Conservation (phyloP, 306 rosid species). For the Senna siamea region DNA sequence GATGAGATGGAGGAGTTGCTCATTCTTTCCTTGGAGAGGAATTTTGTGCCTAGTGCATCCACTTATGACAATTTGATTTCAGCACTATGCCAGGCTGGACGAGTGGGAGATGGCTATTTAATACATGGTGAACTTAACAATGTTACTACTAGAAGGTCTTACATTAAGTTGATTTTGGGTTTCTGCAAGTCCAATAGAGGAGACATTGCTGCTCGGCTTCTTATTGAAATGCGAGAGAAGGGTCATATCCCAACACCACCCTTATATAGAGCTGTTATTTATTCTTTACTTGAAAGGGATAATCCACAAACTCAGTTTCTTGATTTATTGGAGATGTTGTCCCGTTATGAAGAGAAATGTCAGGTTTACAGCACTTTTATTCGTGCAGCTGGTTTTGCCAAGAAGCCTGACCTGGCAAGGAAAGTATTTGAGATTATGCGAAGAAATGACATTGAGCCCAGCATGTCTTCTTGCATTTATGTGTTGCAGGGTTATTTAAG, state of each 20-base stretch:
- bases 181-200: slow-evolving; percentile 54
- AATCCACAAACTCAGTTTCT: slow-evolving; percentile 52
- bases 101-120: slow-evolving; percentile 65
- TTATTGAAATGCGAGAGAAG: slow-evolving; percentile 74
- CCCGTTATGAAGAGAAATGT: slow-evolving; percentile 16
- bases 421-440: slow-evolving; percentile 65
- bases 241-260: slow-evolving; percentile 45
- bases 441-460: slow-evolving; percentile 54
- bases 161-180: slow-evolving; percentile 56
- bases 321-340: slow-evolving; percentile 61
- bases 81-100: slow-evolving; percentile 61
- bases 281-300: slow-evolving; percentile 53
- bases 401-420: slow-evolving; percentile 60
- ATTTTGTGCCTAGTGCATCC: slow-evolving; percentile 44
- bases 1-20: slow-evolving; percentile 82
- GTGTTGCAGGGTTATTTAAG: slow-evolving; percentile 59
- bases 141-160: slow-evolving; percentile 43
- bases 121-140: slow-evolving; percentile 53
- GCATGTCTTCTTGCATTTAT: slow-evolving; percentile 42
- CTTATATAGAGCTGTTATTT: slow-evolving; percentile 53
- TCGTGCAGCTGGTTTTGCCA: slow-evolving; percentile 60
- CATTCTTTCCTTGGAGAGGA: slow-evolving; percentile 50
- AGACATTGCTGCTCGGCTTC: slow-evolving; percentile 74
- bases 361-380: slow-evolving; percentile 53
- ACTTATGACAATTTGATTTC: slow-evolving; percentile 53